Evolutionary conservation across 495 filamentous ascomycete genomes (phyloP), one percentile per base, ranked within the genome.

Genomic region (Podospora sp.): DNA sequence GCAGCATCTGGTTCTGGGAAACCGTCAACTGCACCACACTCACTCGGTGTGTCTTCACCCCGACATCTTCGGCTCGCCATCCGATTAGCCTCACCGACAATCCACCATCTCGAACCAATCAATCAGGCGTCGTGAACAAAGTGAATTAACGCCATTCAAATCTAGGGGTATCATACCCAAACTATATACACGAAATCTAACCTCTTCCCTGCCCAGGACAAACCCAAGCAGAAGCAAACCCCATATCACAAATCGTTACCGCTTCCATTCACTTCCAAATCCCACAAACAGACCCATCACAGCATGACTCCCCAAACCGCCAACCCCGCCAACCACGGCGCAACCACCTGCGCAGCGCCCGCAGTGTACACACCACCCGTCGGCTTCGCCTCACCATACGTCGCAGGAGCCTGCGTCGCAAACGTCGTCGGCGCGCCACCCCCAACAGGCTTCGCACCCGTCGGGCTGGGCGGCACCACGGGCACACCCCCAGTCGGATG

Each of bases 311-410:
- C 57, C 35, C 35, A 60, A 26, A 40, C 27, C 9, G 57, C 29
- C 57, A 60, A 35, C 9, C 57, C 57, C 27, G 25, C 57, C 57
- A 60, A 60, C 57, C 57, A 60, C 20, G 57, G 25, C 26, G 18
- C 57, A 18, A 35, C 57, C 26, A 40, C 27, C n/a, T 60, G 25
- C n/a, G 57, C 57, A 29, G 57, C 57, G 8, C 57, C 57, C 16
- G 57, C 57, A 4, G 57, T 60, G 57, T 60, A 60, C 12, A 60
- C 57, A 8, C 57, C 57, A 8, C 57, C 57, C 27, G 57, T 60
- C 14, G 57, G 57, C 57, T 60, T 60, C 27, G 57, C 57, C 5
- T n/a, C 52, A n/a, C 52, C 52, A 14, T 55, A 55, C 24, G 57
- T 25, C 27, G 18, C 29, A 18, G 57, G 57, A 60, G 57, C 57